Percentiles rank a stretch among this genome's conserved stretches.
These are phyloP conservation scores for Aureobasidium lini DNA, from an alignment of 2,329 filamentous ascomycete species.

Conservation along the genomic window DNA sequence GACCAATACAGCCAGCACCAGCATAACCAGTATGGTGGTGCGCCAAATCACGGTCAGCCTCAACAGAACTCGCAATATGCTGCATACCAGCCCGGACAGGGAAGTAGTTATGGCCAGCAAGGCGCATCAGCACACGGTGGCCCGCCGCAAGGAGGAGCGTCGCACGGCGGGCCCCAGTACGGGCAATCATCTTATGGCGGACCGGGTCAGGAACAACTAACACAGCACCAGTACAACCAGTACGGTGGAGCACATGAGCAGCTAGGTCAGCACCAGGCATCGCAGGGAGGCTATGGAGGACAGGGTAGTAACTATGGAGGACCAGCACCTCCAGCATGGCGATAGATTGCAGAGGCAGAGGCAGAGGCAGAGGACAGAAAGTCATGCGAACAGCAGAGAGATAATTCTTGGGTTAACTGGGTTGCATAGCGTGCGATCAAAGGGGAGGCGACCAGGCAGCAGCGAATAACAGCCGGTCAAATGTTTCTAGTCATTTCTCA, in stretches of 20 bases:
- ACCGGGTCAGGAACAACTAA: background rate
- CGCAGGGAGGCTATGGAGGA: conserved; percentile 13
- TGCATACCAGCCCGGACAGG: conserved; percentile 16
- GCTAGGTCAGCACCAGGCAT: background rate
- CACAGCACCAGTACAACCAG: conserved; percentile 13
- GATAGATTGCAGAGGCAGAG: conserved; percentile 13
- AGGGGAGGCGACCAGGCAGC: background rate
- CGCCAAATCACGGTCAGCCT: conserved; percentile 19
- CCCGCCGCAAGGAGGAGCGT: conserved; percentile 5
- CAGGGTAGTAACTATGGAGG: conserved; percentile 17
- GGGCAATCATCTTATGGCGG: conserved; percentile 3
- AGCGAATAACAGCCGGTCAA: background rate
- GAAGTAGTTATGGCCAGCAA: conserved; percentile 18
- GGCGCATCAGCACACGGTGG: conserved; percentile 6
- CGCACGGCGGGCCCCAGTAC: background rate
- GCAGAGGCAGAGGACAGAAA: background rate
- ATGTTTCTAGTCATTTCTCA: background rate
- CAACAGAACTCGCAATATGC: conserved; percentile 18
- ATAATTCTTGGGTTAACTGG: background rate
- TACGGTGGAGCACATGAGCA: conserved; percentile 9
- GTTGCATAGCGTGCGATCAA: conserved; percentile 5
- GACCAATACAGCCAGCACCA: conserved; percentile 18
- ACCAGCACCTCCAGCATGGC: conserved; percentile 24
- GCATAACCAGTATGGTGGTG: conserved; percentile 15
- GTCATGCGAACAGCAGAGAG: background rate